Conservation (phyloP, 2,329 filamentous ascomycete species). For the Biscogniauxia marginata region DNA sequence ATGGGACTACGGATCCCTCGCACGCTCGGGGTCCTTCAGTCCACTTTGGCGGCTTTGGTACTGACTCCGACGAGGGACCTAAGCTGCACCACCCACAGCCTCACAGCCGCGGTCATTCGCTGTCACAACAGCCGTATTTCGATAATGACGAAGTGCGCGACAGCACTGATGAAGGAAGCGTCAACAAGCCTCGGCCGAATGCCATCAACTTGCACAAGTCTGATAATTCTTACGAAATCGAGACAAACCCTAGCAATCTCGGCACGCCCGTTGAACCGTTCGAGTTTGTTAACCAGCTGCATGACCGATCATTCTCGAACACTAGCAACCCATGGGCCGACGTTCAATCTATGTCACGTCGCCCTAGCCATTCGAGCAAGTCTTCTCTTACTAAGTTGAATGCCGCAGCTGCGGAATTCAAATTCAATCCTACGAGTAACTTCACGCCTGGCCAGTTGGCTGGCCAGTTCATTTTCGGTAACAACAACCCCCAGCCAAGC, state of each 20-base stretch:
- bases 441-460: conserved; percentile 53
- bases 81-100: conserved; percentile 70
- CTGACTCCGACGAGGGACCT: conserved; percentile 51
- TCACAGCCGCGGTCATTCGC: conserved; percentile 70
- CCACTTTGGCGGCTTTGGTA: conserved; percentile 53
- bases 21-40: conserved; percentile 47
- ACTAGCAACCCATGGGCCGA: conserved; percentile 65
- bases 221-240: conserved; percentile 64
- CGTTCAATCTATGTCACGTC: conserved; percentile 41
- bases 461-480: conserved; percentile 49
- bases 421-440: conserved; percentile 60
- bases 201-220: conserved; percentile 39
- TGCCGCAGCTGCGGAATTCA: conserved; percentile 85
- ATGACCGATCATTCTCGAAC: conserved; percentile 55
- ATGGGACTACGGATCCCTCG: conserved; percentile 19
- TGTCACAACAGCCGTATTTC: conserved; percentile 65
- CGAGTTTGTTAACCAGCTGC: conserved; percentile 47
- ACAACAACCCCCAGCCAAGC: conserved; percentile 29
- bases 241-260: conserved; percentile 71
- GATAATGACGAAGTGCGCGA: conserved; percentile 51
- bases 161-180: conserved; percentile 36
- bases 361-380: conserved; percentile 63
- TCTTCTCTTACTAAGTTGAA: conserved; percentile 78
- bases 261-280: conserved; percentile 60
- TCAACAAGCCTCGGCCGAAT: conserved; percentile 38